These are phyloP conservation scores for Aspergillus uvarum DNA, from an alignment of 2,329 filamentous ascomycete species.

Conservation along the genomic window DNA sequence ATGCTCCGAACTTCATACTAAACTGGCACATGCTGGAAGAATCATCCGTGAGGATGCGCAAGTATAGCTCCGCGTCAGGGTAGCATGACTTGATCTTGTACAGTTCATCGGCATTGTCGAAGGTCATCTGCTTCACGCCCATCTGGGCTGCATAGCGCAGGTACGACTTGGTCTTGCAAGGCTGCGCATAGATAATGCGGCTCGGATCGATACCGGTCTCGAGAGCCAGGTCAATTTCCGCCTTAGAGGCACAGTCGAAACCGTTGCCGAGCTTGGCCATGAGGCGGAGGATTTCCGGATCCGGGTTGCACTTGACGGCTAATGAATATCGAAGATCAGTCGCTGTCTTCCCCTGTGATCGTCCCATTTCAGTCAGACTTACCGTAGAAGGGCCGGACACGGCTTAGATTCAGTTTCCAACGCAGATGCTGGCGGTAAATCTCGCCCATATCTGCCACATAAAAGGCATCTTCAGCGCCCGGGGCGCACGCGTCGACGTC, in stretches of 20 bases:
- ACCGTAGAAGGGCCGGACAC: slow-evolving; percentile 97
- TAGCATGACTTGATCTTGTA: slow-evolving; percentile 95
- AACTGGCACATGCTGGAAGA: slow-evolving; percentile 90
- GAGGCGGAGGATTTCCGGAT: slow-evolving; percentile 82
- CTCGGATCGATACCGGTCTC: slow-evolving; percentile 77
- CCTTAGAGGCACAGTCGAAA: slow-evolving; percentile 97
- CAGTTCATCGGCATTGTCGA: slow-evolving; percentile 96
- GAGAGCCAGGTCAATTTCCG: slow-evolving; percentile 91
- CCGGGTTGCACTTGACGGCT: slow-evolving; percentile 99
- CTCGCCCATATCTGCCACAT: slow-evolving; percentile 95
- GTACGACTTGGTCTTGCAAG: slow-evolving; percentile 99
- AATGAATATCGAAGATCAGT: slow-evolving; percentile 7
- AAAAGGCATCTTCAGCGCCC: slow-evolving; percentile 96
- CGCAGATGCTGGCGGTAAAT: slow-evolving; percentile 97
- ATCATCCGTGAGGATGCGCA: slow-evolving; percentile 95
- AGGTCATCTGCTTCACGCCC: slow-evolving; percentile 97
- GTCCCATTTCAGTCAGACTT: slow-evolving; percentile 37
- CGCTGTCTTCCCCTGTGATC: not conserved
- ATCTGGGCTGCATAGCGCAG: slow-evolving; percentile 81
- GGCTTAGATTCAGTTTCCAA: slow-evolving; percentile 91
- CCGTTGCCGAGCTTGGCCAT: slow-evolving; percentile 86
- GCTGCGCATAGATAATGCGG: slow-evolving; percentile 98
- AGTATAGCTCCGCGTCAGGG: slow-evolving; percentile 83
- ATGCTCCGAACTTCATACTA: slow-evolving; percentile 95
- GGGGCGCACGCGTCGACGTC: slow-evolving; percentile 85